Percentiles rank a stretch among this genome's conserved stretches.
Conservation (phyloP, 805 yeast genomes). For the Cyberlindnera americana region DNA sequence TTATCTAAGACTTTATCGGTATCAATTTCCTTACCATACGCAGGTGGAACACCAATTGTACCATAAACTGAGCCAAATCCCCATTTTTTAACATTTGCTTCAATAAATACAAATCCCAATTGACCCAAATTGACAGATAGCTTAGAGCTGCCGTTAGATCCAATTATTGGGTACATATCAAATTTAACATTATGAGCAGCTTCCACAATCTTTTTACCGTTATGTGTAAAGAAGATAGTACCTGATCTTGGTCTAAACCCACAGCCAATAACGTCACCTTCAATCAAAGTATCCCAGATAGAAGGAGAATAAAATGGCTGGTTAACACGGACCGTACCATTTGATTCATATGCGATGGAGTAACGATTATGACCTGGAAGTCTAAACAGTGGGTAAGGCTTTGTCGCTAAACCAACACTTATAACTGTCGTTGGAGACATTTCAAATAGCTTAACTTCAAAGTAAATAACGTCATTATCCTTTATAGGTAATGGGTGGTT, state of each 20-base stretch:
- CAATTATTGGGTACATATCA: constrained; percentile 84
- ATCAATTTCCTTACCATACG: constrained; percentile 38
- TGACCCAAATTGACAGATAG: constrained; percentile 91
- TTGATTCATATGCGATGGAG: constrained; percentile 84
- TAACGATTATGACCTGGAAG: constrained; percentile 88
- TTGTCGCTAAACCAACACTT: constrained; percentile 76
- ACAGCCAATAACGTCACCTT: constrained; percentile 91
- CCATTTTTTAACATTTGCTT: constrained; percentile 83
- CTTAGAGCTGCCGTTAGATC: constrained; percentile 76
- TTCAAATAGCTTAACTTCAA: constrained; percentile 64
- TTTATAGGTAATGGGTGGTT: constrained; percentile 45
- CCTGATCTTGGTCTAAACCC: constrained; percentile 85
- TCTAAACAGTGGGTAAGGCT: constrained; percentile 91
- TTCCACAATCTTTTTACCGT: constrained; percentile 85
- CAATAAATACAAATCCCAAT: constrained; percentile 74
- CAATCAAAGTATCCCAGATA: constrained; percentile 40
- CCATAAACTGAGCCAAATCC: constrained; percentile 53
- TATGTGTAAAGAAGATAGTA: constrained; percentile 87
- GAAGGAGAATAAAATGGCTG: constrained; percentile 54
- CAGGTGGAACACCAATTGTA: constrained; percentile 43
- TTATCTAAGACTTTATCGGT: constrained; percentile 58
- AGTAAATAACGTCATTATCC: constrained; percentile 26
- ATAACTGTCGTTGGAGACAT: constrained; percentile 48
- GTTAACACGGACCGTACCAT: constrained; percentile 74
- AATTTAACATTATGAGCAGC: constrained; percentile 71